Evolutionary conservation across 345 rosid genomes (phyloP).

Genomic region (Gossypium thurberi): DNA sequence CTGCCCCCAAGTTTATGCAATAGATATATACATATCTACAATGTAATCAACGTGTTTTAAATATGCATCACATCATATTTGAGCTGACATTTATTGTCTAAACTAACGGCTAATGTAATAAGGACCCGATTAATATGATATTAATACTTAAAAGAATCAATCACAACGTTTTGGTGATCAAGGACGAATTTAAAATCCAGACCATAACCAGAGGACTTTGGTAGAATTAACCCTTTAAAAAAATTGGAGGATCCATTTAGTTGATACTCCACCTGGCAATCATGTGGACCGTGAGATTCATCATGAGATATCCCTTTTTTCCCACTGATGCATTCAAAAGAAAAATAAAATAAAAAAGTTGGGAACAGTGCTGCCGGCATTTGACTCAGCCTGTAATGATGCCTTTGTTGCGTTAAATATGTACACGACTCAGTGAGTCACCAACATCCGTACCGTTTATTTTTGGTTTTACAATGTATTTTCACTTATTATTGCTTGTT

Average conservation of each 20-base stretch:
- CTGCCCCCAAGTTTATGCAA: no score
- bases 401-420: neutral
- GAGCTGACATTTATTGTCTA: no score
- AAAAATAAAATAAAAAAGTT: neutral
- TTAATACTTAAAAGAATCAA: neutral
- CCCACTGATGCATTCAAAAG: neutral
- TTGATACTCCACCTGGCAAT: neutral
- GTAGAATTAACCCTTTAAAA: no score
- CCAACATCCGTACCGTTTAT: constrained; percentile 3
- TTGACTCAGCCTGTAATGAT: neutral
- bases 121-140: no score
- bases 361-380: neutral
- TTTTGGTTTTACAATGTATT: neutral
- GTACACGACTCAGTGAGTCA: neutral
- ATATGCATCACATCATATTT: no score
- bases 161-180: neutral
- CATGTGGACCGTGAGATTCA: neutral
- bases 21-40: no score
- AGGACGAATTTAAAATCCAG: neutral
- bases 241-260: neutral
- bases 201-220: no score
- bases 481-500: neutral
- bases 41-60: no score
- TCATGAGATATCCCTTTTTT: neutral
- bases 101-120: no score